Conservation (phyloP, 768 basidiomycete genomes). For the Cubamyces sp. region DNA sequence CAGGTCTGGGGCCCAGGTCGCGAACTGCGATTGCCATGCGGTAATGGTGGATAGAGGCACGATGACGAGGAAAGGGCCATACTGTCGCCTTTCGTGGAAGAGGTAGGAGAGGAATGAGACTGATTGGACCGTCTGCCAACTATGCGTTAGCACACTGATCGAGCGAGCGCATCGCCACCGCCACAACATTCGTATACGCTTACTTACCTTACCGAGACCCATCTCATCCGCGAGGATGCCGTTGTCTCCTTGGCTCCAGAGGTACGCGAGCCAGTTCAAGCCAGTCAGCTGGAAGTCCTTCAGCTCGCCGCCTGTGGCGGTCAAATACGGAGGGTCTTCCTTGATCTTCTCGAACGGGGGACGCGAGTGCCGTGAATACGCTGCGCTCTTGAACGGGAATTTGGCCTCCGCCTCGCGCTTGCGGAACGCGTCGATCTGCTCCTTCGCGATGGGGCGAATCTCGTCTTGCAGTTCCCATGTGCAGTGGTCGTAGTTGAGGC, state of each 20-base stretch:
- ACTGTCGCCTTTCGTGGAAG: constrained; percentile 89
- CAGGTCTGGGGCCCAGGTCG: constrained; percentile 92
- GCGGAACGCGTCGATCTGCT: constrained; percentile 80
- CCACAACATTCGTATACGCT: not conserved
- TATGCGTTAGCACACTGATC: constrained; percentile 10
- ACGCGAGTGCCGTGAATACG: constrained; percentile 66
- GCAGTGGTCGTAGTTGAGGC: constrained; percentile 90
- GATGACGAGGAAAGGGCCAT: constrained; percentile 96
- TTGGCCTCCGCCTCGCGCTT: constrained; percentile 74
- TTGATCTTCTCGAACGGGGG: constrained; percentile 83
- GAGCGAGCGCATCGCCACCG: not conserved
- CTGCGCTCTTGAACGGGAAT: constrained; percentile 83
- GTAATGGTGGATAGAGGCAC: constrained; percentile 98
- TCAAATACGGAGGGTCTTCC: constrained; percentile 88
- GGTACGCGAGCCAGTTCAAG: constrained; percentile 97
- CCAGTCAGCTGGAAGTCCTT: constrained; percentile 99
- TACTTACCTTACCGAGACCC: constrained; percentile 90
- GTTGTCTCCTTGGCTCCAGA: constrained; percentile 94
- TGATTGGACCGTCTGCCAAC: constrained; percentile 85
- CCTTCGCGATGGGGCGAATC: constrained; percentile 75
- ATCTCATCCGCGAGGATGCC: constrained; percentile 99
- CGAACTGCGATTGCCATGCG: constrained; percentile 96
- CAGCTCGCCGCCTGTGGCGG: constrained; percentile 74
- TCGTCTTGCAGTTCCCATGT: constrained; percentile 93
- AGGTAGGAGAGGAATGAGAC: constrained; percentile 94